Evolutionary conservation across 176 grass and related monocot genomes (phyloP).

Genomic region (Oryza longistaminata): DNA sequence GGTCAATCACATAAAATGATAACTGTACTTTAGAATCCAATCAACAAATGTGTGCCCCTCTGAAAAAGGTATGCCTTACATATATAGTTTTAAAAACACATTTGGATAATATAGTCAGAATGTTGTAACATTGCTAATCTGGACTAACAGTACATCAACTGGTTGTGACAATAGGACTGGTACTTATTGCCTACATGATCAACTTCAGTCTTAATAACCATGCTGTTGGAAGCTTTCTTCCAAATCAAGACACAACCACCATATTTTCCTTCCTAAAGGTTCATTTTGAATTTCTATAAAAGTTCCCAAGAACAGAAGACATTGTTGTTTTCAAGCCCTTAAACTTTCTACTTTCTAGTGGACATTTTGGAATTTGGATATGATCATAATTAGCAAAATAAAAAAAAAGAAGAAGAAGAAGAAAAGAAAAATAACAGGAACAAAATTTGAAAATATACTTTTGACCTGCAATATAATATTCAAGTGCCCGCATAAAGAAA

Average conservation of each 20-base stretch:
- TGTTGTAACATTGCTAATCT: conserved; percentile 11
- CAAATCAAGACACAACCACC: background rate
- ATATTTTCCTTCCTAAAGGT: background rate
- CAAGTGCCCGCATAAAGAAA: background rate
- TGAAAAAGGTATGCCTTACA: background rate
- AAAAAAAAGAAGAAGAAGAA: background rate
- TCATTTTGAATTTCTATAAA: background rate
- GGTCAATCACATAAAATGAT: background rate
- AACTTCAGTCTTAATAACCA: background rate
- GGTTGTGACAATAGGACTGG: background rate
- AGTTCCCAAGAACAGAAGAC: background rate
- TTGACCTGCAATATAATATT: conserved; percentile 12
- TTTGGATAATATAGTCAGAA: background rate
- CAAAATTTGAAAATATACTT: background rate
- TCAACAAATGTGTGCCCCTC: conserved; percentile 22
- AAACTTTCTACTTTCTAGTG: background rate
- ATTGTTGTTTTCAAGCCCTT: background rate
- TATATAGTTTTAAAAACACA: background rate
- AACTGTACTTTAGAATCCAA: conserved; percentile 1
- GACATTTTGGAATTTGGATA: background rate
- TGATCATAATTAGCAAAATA: background rate
- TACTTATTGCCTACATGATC: background rate
- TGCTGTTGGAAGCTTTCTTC: conserved; percentile 11
- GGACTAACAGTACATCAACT: background rate
- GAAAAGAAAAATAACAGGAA: background rate